Percentiles rank a stretch among this genome's conserved stretches.
Evolutionary conservation across 176 grass and related monocot species (phyloP).

Genomic region (Echinochloa phyllopogon): DNA sequence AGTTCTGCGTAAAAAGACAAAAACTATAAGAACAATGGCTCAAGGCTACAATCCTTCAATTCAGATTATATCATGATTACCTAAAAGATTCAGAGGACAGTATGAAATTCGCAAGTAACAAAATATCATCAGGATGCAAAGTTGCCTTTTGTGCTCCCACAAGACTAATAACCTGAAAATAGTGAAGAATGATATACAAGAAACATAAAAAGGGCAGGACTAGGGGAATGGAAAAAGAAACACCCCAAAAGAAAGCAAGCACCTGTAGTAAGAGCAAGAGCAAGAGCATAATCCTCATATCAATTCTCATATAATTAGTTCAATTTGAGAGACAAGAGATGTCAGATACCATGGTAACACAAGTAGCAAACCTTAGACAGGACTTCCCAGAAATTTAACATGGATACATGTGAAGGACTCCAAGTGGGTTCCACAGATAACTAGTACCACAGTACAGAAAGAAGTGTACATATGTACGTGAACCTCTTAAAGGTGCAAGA

Average conservation of each 20-base stretch:
- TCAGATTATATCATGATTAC: constrained; percentile 50
- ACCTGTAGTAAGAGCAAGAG: background rate
- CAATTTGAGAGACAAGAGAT: background rate
- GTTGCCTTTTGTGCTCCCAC: constrained; percentile 97
- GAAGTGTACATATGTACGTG: no score
- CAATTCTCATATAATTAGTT: background rate
- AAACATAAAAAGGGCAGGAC: background rate
- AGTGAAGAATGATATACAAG: constrained; percentile 8
- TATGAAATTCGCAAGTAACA: constrained; percentile 95
- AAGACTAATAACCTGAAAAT: constrained; percentile 89
- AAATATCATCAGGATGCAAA: constrained; percentile 93
- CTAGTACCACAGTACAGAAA: no score
- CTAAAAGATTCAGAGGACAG: constrained; percentile 95
- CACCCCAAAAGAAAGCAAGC: constrained; percentile 9
- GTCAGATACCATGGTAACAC: background rate
- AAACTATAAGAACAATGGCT: constrained; percentile 36
- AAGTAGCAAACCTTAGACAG: background rate
- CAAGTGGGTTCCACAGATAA: no score
- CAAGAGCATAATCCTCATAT: constrained; percentile 19
- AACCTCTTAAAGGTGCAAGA: background rate
- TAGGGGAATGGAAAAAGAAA: constrained; percentile 5
- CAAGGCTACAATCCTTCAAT: constrained; percentile 18
- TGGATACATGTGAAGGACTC: constrained; percentile 23
- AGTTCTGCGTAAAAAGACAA: constrained; percentile 65
- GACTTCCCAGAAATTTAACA: constrained; percentile 22